Base-by-base conservation (phyloP, 768 basidiomycete genomes). In the Fistulinella prunicolor region DNA sequence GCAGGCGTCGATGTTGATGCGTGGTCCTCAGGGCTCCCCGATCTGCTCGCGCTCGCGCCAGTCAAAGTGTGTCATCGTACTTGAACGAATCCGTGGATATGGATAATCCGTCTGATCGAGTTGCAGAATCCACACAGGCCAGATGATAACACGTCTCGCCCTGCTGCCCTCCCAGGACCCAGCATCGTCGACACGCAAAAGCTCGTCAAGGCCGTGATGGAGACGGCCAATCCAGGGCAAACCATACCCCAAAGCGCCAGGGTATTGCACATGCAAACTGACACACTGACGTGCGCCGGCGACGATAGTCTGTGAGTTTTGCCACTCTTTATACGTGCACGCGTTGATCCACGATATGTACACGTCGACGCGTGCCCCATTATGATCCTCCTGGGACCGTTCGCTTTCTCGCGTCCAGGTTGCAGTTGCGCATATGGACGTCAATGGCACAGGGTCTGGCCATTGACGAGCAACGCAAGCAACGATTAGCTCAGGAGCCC, bases 221-320 rank as follows among this genome's bases (percentile, higher is more conserved):
- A 70, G 38, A 60, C 30, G 30, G 6, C 55, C 8, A 42, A 43
- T 1, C 46, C 66, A 0, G 64, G 62, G 2, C 32, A 54, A 7
- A 55, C 54, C 17, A 56, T 67, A 12, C 63, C 65, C 8, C 47
- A 50, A 3, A 70, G 72, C 10, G 72, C 73, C 22, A 64, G 60
- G 19, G 52, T 57, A 6, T 42, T 80, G 37, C 59, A 51, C 20
- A 47, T 73, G 53, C 55, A 65, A 17, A 58, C 63, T 0, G 62
- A 69, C 26, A 64, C 59, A 20, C 67, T 64, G 9, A 70, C 71
- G 54, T 79, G 77, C 59, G 77, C 78, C 9, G 79, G 78, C 0
- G 77, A 79, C 42, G 79, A 80, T 55, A 74, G 76, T 28, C 66
- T 67, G 79, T 79, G 54, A 60, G 77, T 54, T 8, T 9, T 16